Evolutionary conservation across 371 early-diverging fungal species (phyloP).

Genomic region (Mucor saturninus): DNA sequence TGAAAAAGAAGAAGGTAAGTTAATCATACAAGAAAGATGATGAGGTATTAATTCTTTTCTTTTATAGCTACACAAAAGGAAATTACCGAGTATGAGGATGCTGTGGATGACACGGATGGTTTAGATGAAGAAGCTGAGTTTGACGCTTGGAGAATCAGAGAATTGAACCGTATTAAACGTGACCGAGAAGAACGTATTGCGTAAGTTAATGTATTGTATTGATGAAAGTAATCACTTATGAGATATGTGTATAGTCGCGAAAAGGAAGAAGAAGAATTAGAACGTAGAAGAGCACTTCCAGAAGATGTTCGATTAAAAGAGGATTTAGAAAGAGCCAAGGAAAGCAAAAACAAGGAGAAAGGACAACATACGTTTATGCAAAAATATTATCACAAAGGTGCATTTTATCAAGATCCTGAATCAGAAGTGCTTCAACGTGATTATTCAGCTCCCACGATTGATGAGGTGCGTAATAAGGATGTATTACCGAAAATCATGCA

Average conservation of each 20-base stretch:
- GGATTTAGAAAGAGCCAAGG: constrained; percentile 65
- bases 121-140: constrained; percentile 87
- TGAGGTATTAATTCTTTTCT: neutral
- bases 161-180: constrained; percentile 86
- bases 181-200: constrained; percentile 80
- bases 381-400: constrained; percentile 89
- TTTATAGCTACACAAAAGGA: constrained; percentile 36
- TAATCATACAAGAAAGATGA: neutral
- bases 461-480: constrained; percentile 71
- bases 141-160: constrained; percentile 92
- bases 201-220: constrained; percentile 45
- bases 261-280: constrained; percentile 77
- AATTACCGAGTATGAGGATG: constrained; percentile 33
- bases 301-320: constrained; percentile 79
- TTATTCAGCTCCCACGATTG: constrained; percentile 76
- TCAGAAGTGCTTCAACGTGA: constrained; percentile 71
- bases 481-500: constrained; percentile 87
- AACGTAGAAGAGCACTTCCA: constrained; percentile 80
- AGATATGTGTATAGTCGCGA: constrained; percentile 57
- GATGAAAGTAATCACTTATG: no score
- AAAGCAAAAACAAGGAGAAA: constrained; percentile 58
- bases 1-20: constrained; percentile 38
- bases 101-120: constrained; percentile 92
- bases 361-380: constrained; percentile 67
- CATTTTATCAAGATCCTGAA: constrained; percentile 75